These are phyloP conservation scores for Sarocladium oryzae DNA, from an alignment of 2,329 filamentous ascomycete genomes.

Conservation along the genomic window DNA sequence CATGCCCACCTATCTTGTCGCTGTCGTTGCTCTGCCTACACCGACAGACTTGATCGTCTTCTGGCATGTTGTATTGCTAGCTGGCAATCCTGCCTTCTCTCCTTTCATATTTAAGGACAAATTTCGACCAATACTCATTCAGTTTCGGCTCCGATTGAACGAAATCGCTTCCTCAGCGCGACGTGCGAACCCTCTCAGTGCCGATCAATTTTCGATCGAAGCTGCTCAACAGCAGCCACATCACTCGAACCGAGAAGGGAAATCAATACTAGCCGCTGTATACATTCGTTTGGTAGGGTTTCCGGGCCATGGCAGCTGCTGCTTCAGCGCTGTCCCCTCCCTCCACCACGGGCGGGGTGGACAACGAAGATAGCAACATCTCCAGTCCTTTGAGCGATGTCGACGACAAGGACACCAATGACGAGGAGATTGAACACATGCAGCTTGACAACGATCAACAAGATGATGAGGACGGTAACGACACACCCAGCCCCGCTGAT, in stretches of 20 bases:
- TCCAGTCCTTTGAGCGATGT: slow-evolving; percentile 94
- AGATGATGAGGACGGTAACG: slow-evolving; percentile 20
- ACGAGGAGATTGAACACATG: slow-evolving; percentile 59
- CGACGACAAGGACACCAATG: slow-evolving; percentile 69
- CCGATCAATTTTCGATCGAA: background rate
- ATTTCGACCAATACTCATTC: background rate
- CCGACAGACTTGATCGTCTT: background rate
- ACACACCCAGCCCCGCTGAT: slow-evolving; percentile 14
- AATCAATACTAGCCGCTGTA: slow-evolving; percentile 4
- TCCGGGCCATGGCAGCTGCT: slow-evolving; percentile 45
- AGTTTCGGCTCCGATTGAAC: background rate
- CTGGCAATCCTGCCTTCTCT: background rate
- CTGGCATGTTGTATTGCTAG: background rate
- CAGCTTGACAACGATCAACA: slow-evolving; percentile 32
- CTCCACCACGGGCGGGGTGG: slow-evolving; percentile 27
- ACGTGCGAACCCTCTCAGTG: background rate
- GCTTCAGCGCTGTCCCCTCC: slow-evolving; percentile 42
- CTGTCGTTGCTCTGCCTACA: background rate
- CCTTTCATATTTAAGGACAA: background rate
- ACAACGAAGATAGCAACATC: slow-evolving; percentile 60
- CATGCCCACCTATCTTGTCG: slow-evolving; percentile 2
- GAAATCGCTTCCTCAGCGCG: background rate
- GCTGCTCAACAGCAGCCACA: background rate
- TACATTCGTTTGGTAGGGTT: slow-evolving; percentile 10
- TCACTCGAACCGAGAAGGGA: background rate